Evolutionary conservation across 2,329 filamentous ascomycete species (phyloP).

Genomic region (Arthrobotrys iridis): DNA sequence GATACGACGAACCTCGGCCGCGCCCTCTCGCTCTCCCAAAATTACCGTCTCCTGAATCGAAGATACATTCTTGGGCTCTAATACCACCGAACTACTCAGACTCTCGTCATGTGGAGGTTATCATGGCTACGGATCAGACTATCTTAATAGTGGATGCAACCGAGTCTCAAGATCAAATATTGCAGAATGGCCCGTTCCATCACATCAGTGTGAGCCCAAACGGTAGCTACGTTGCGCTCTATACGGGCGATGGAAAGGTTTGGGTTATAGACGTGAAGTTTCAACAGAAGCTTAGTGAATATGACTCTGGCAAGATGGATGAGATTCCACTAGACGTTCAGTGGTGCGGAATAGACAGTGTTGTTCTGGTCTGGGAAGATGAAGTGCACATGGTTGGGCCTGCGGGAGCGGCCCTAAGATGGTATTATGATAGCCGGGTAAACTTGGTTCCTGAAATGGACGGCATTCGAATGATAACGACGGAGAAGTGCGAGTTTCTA

Average conservation of each 20-base stretch:
- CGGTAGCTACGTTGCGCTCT: conserved; percentile 86
- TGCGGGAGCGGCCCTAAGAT: conserved; percentile 77
- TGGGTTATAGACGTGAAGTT: conserved; percentile 97
- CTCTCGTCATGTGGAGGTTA: conserved; percentile 89
- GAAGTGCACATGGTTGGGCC: conserved; percentile 94
- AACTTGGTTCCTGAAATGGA: conserved; percentile 89
- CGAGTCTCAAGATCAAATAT: conserved; percentile 88
- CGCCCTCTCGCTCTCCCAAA: conserved; percentile 76
- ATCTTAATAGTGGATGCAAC: conserved; percentile 86
- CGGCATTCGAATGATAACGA: conserved; percentile 88
- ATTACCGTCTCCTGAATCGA: conserved; percentile 67
- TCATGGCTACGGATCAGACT: conserved; percentile 84
- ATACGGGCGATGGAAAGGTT: conserved; percentile 82
- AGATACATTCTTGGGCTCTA: conserved; percentile 87
- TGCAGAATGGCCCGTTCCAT: conserved; percentile 90
- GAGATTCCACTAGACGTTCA: conserved; percentile 88
- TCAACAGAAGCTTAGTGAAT: conserved; percentile 88
- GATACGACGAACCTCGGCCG: conserved; percentile 89
- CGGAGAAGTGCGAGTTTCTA: conserved; percentile 96
- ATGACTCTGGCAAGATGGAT: conserved; percentile 77
- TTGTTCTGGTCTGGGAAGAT: conserved; percentile 95
- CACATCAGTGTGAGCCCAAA: conserved; percentile 92
- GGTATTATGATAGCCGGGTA: conserved; percentile 90
- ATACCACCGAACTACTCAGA: conserved; percentile 88
- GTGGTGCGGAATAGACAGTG: conserved; percentile 96